Percentiles rank a stretch among this genome's conserved stretches.
Evolutionary conservation across 768 basidiomycete species (phyloP).

Genomic region (Hygrocybe coccinea): DNA sequence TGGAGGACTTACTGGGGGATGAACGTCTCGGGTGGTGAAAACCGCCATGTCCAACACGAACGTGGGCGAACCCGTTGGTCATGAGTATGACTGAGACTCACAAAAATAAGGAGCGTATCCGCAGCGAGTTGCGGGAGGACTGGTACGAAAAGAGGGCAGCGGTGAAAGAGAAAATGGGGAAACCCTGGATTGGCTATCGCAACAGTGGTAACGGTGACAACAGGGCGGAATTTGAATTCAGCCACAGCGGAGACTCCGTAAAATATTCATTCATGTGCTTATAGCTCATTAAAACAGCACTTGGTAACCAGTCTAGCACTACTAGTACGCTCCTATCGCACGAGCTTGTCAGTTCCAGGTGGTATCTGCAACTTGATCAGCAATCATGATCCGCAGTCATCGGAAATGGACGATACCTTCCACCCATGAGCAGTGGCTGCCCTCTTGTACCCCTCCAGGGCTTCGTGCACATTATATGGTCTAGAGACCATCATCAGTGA

Average conservation of each 20-base stretch:
- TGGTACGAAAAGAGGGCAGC: slow-evolving; percentile 1
- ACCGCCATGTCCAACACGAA: no score
- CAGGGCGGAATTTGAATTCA: neutral
- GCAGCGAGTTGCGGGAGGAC: slow-evolving; percentile 9
- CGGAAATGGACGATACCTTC: slow-evolving; percentile 38
- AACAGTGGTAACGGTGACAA: no score
- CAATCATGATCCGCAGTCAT: neutral
- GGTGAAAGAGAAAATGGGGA: neutral
- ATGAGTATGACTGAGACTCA: neutral
- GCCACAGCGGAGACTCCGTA: no score
- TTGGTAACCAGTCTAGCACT: neutral
- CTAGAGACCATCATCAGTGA: slow-evolving; percentile 17
- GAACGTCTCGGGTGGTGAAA: neutral
- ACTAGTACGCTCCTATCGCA: neutral
- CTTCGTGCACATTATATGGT: slow-evolving; percentile 51
- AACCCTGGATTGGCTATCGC: no score
- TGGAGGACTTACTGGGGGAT: neutral
- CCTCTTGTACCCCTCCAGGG: slow-evolving; percentile 58
- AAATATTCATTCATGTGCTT: no score
- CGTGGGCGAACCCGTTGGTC: no score
- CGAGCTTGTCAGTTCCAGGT: neutral
- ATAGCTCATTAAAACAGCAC: no score
- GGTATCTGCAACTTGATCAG: neutral
- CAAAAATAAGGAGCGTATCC: slow-evolving; percentile 12
- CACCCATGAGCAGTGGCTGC: slow-evolving; percentile 64